Evolutionary conservation across 306 rosid species (phyloP).

Genomic region (Prunus campanulata): DNA sequence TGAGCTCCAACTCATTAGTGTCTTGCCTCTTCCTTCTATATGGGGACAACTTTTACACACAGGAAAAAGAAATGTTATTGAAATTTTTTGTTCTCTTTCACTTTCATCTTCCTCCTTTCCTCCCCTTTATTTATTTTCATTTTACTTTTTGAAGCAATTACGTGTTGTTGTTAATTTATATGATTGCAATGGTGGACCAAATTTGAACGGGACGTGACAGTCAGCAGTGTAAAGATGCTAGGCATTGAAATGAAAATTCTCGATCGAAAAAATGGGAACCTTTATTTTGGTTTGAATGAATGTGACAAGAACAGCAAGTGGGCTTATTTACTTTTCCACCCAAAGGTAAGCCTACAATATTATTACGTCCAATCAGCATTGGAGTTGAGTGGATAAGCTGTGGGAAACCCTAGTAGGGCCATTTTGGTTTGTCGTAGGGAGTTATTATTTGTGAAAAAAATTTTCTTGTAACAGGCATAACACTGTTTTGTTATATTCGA

Average conservation of each 20-base stretch:
- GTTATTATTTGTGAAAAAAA: neutral
- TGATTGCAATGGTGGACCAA: neutral
- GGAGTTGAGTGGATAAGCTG: neutral
- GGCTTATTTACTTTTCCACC: neutral
- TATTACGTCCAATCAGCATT: neutral
- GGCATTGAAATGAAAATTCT: no score
- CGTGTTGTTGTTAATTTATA: neutral
- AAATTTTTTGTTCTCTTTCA: neutral
- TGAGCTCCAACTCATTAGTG: no score
- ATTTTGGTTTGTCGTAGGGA: neutral
- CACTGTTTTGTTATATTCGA: rapidly evolving
- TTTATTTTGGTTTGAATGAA: no score
- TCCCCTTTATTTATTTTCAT: neutral
- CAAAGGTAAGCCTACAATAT: neutral
- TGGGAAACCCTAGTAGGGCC: neutral
- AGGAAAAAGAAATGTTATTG: no score
- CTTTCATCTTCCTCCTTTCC: neutral
- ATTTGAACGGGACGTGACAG: neutral
- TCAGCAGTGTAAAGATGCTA: neutral
- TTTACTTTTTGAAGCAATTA: neutral
- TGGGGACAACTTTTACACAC: no score
- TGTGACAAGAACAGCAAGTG: neutral
- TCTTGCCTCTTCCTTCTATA: no score
- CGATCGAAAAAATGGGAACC: no score
- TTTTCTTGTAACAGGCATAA: no score